Conservation (phyloP, 306 rosid species). For the Carpinus viminea region DNA sequence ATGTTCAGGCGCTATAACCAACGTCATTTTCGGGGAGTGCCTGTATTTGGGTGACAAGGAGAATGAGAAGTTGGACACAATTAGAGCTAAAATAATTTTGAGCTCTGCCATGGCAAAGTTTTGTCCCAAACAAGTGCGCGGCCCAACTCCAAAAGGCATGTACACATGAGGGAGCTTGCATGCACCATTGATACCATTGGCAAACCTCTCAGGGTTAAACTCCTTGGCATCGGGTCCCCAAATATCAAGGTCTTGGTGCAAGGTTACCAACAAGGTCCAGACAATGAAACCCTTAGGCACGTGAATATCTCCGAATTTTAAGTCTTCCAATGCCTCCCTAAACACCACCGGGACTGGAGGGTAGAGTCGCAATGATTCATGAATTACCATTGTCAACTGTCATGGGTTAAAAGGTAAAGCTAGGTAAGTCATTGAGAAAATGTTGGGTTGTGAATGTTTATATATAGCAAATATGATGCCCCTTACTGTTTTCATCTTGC, state of each 20-base stretch:
- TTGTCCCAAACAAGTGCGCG: constrained; percentile 35
- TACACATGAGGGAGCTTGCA: constrained; percentile 33
- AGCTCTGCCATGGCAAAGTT: constrained; percentile 37
- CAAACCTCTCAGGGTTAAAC: constrained; percentile 35
- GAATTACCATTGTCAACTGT: constrained; percentile 33
- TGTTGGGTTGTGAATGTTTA: background rate
- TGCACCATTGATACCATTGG: constrained; percentile 28
- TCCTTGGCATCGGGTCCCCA: constrained; percentile 34
- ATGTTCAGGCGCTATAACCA: constrained; percentile 35
- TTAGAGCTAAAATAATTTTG: constrained; percentile 32
- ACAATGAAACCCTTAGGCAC: constrained; percentile 20
- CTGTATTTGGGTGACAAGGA: constrained; percentile 40
- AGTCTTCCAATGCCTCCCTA: constrained; percentile 21
- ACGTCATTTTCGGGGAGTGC: constrained; percentile 28
- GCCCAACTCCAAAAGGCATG: constrained; percentile 41
- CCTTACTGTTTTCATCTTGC: constrained; percentile 47
- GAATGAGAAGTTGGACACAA: constrained; percentile 43
- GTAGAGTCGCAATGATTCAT: constrained; percentile 32
- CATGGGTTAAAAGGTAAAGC: background rate
- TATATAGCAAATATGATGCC: constrained; percentile 20
- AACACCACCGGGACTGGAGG: constrained; percentile 21
- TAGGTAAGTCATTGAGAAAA: too few relatives aligned
- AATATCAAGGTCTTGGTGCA: constrained; percentile 15
- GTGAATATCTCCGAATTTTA: constrained; percentile 25
- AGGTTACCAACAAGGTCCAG: constrained; percentile 14